Evolutionary conservation across 192 early-diverging fungal genomes (phyloP).

Genomic region (Backusella morwellensis): DNA sequence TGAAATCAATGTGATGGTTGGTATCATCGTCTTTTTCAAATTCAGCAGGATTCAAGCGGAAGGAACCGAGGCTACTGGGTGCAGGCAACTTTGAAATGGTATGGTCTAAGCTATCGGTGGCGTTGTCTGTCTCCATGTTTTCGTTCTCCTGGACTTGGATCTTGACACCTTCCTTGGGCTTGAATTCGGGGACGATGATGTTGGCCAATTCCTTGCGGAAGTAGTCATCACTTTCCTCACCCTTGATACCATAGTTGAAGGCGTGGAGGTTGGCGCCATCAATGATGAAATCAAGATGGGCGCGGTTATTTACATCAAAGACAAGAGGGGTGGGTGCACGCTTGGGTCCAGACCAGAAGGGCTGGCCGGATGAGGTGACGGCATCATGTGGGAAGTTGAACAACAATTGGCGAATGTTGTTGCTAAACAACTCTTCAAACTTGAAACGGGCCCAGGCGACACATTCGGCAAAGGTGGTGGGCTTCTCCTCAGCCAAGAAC

Average conservation of each 20-base stretch:
- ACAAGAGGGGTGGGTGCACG: constrained; percentile 80
- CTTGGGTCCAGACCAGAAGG: constrained; percentile 98
- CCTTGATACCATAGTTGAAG: constrained; percentile 94
- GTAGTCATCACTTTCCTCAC: constrained; percentile 68
- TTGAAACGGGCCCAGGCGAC: constrained; percentile 86
- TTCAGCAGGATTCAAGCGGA: constrained; percentile 86
- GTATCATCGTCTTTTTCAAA: constrained; percentile 99
- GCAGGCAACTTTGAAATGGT: constrained; percentile 70
- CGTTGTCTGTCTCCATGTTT: constrained; percentile 37
- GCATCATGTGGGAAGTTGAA: constrained; percentile 98
- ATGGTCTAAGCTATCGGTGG: constrained; percentile 48
- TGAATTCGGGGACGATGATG: constrained; percentile 78
- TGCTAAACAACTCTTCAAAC: constrained; percentile 94
- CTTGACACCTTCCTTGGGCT: constrained; percentile 89
- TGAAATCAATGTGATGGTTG: constrained; percentile 99
- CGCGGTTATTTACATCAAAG: constrained; percentile 73
- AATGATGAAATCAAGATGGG: constrained; percentile 89
- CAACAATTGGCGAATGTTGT: constrained; percentile 91
- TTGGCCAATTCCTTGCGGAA: constrained; percentile 60
- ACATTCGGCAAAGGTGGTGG: constrained; percentile 89
- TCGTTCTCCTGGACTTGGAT: constrained; percentile 96
- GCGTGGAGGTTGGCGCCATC: constrained; percentile 93
- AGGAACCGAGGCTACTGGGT: constrained; percentile 76
- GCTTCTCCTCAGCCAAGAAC: constrained; percentile 77
- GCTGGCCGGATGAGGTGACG: constrained; percentile 80